A percentile compares a stretch with the other conserved stretches of the same genome.
Conservation (phyloP, 192 early-diverging fungal genomes). For the Thoreauomyces humboldtii region DNA sequence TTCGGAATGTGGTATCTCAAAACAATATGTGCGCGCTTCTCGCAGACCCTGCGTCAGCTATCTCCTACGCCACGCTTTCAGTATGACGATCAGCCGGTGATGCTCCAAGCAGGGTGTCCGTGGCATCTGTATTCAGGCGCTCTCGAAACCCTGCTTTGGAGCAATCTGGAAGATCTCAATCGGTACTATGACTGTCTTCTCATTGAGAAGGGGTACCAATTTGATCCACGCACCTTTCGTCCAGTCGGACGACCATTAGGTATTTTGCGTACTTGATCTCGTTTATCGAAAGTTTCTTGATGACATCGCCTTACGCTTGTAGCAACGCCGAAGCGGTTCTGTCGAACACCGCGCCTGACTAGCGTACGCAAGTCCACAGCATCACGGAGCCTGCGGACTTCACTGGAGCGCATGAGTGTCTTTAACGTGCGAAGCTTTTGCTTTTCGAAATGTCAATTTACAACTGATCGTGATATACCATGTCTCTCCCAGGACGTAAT, state of each 20-base stretch:
- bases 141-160: slow-evolving; percentile 7
- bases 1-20: not conserved
- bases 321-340: slow-evolving; percentile 17
- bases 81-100: not conserved
- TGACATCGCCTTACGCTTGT: not conserved
- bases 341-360: slow-evolving; percentile 12
- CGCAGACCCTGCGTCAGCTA: not conserved
- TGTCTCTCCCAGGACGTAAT: slow-evolving; percentile 2
- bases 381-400: not conserved
- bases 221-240: slow-evolving; percentile 10
- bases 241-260: not conserved
- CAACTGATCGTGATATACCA: too few relatives aligned
- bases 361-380: slow-evolving; percentile 5
- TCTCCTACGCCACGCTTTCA: not conserved
- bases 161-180: slow-evolving; percentile 17
- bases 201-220: slow-evolving; percentile 13
- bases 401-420: not conserved
- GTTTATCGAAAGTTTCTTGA: not conserved
- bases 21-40: not conserved
- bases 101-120: not conserved
- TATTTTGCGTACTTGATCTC: not conserved
- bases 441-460: too few relatives aligned
- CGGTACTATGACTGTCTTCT: not conserved
- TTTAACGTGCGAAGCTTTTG: too few relatives aligned
- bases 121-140: slow-evolving; percentile 14